Percentiles rank a stretch among this genome's conserved stretches.
These are phyloP conservation scores for Furcasterigmium furcatum DNA, from an alignment of 2,329 filamentous ascomycete species.

Conservation along the genomic window DNA sequence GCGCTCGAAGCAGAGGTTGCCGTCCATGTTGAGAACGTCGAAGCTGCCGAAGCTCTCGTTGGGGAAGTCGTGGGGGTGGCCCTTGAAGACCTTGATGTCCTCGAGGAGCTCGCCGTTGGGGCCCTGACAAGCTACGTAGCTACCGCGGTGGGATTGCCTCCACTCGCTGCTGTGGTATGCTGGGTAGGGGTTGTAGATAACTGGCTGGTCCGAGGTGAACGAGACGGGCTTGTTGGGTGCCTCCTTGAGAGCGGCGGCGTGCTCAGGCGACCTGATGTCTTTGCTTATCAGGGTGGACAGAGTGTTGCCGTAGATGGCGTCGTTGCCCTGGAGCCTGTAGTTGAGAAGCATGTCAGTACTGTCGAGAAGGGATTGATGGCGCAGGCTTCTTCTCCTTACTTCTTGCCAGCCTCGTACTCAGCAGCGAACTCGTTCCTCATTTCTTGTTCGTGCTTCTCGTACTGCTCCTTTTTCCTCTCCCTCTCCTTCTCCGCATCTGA, in stretches of 20 bases:
- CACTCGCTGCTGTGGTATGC: conserved; percentile 63
- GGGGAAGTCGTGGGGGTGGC: conserved; percentile 56
- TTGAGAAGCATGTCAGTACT: conserved; percentile 10
- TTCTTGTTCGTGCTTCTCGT: conserved; percentile 21
- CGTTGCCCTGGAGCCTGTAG: conserved; percentile 39
- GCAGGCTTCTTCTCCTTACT: conserved; percentile 26
- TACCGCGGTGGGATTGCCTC: conserved; percentile 52
- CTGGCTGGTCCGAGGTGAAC: conserved; percentile 44
- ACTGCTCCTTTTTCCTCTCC: conserved; percentile 9
- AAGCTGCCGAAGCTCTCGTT: conserved; percentile 61
- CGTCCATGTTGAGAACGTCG: conserved; percentile 56
- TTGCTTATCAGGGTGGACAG: conserved; percentile 41
- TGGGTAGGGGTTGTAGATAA: conserved; percentile 69
- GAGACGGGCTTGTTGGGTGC: conserved; percentile 23
- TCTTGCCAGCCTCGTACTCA: conserved; percentile 32
- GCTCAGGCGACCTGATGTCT: conserved; percentile 29
- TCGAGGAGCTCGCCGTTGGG: conserved; percentile 56
- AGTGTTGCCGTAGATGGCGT: conserved; percentile 56
- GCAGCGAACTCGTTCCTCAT: conserved; percentile 25
- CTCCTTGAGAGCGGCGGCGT: conserved; percentile 14
- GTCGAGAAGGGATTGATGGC: no score
- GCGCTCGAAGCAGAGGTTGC: conserved; percentile 64
- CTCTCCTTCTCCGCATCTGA: conserved; percentile 7
- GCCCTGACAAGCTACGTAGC: conserved; percentile 62
- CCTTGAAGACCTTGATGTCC: conserved; percentile 64